Evolutionary conservation across 805 yeast species (phyloP), one percentile per base, ranked within the genome.

Genomic region (Sporopachydermia lactativora): DNA sequence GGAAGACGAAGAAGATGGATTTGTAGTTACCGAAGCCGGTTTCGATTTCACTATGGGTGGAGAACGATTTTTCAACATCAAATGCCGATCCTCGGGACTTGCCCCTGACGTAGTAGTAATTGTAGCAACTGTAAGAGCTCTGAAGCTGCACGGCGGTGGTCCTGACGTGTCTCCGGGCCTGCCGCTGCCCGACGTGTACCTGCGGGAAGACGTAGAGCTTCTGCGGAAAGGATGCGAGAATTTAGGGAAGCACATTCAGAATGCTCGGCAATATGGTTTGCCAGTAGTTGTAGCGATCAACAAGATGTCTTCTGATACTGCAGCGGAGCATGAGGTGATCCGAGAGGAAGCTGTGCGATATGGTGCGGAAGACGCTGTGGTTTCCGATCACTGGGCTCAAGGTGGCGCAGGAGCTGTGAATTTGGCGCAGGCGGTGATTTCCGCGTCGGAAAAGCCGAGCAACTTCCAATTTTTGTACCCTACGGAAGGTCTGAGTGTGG

Each of bases 31-130:
- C 39, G 98, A 89, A 62, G 96, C 97, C 34, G 98, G 98, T 41
- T 89, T 89, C 64, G 97, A 89, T 62, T 89, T 92, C 69, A 89
- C 96, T 39, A 89, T 89, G 97, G 98, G 98, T 49, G 97, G 97
- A 51, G 98, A 89, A 68, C 74, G 97, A 54, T 89, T 89, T 65
- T 74, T 89, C 63, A 85, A 89, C 67, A 89, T 89, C 61, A 89
- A 89, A 66, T 86, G 96, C 61, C 78, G 97, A 59, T 71, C 94
- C 15, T 81, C 94, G 34, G 96, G 95, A 3, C 69, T 82, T 43
- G 64, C 69, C 34, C 97, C 97, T 34, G 94, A 88, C 58, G 81
- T 81, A 34, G 89, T 89, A 42, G 95, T 89, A 36, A 74, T 89
- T 52, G 97, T 89, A 43, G 96, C 96, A 34, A 89, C 97, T 24